Conservation (phyloP, 495 filamentous ascomycete genomes). For the Gamarada debralockiae region DNA sequence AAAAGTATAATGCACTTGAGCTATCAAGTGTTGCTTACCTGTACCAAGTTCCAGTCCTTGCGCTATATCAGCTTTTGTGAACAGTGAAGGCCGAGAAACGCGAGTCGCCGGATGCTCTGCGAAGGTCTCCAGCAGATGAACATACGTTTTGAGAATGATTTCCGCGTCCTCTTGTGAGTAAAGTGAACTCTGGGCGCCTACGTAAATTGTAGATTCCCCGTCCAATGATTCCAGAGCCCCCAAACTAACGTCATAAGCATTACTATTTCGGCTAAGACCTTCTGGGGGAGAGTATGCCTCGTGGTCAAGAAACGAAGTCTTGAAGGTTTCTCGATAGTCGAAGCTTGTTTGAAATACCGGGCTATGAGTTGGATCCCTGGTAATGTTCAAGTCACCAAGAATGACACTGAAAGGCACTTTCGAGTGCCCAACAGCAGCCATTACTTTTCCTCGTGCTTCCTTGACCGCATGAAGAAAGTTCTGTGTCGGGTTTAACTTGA, state of each 20-base stretch:
- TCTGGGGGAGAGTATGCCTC: background rate
- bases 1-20: background rate
- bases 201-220: background rate
- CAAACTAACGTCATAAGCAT: constrained; percentile 6
- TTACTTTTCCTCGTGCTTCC: background rate
- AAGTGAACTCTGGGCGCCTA: constrained; percentile 8
- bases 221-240: background rate
- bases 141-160: constrained; percentile 27
- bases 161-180: constrained; percentile 14
- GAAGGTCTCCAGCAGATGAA: constrained; percentile 25
- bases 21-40: background rate
- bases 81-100: background rate
- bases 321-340: constrained; percentile 30
- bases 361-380: constrained; percentile 15
- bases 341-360: constrained; percentile 36
- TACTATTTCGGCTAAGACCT: background rate
- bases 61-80: background rate
- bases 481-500: constrained; percentile 1
- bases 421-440: constrained; percentile 19
- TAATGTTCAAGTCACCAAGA: constrained; percentile 26
- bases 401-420: constrained; percentile 42
- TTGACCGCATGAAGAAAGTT: constrained; percentile 6
- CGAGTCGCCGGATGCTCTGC: background rate
- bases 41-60: background rate
- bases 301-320: background rate